phyloP scores from a whole-genome alignment of 306 rosid species.

The Inga oerstediana region DNA sequence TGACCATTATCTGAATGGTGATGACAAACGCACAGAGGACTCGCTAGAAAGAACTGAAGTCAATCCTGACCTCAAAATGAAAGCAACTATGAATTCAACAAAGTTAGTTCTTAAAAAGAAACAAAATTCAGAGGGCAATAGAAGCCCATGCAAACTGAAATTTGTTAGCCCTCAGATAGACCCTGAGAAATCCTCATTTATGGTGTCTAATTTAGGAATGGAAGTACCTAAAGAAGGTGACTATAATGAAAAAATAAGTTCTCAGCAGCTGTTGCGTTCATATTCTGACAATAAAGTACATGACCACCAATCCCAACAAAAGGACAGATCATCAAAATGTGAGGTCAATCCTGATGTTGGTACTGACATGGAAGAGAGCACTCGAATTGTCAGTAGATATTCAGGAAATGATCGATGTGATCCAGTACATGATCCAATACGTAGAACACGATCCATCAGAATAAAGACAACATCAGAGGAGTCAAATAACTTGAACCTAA shows the following conservation, averaged over 20 bases:
- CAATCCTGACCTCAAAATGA: slow-evolving; percentile 46
- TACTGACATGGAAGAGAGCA: slow-evolving; percentile 47
- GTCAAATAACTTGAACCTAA: slow-evolving; percentile 38
- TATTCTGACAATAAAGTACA: slow-evolving; percentile 34
- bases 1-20: slow-evolving; percentile 31
- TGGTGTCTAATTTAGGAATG: slow-evolving; percentile 33
- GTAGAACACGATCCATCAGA: slow-evolving; percentile 58
- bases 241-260: slow-evolving; percentile 45
- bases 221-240: slow-evolving; percentile 43
- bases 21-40: slow-evolving; percentile 34
- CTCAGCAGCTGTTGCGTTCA: slow-evolving; percentile 34
- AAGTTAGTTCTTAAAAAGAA: slow-evolving; percentile 57
- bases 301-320: slow-evolving; percentile 25
- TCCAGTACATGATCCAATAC: slow-evolving; percentile 46
- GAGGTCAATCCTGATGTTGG: slow-evolving; percentile 46
- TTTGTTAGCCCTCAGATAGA: slow-evolving; percentile 41
- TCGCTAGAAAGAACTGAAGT: slow-evolving; percentile 40
- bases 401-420: slow-evolving; percentile 39
- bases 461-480: slow-evolving; percentile 51
- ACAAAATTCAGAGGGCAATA: slow-evolving; percentile 36
- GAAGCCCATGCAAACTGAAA: slow-evolving; percentile 46
- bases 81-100: slow-evolving; percentile 52
- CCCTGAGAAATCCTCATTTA: slow-evolving; percentile 40
- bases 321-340: slow-evolving; percentile 34
- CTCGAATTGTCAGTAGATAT: slow-evolving; percentile 29